Evolutionary conservation across 805 yeast genomes (phyloP).

Genomic region (Cyberlindnera lachancei): DNA sequence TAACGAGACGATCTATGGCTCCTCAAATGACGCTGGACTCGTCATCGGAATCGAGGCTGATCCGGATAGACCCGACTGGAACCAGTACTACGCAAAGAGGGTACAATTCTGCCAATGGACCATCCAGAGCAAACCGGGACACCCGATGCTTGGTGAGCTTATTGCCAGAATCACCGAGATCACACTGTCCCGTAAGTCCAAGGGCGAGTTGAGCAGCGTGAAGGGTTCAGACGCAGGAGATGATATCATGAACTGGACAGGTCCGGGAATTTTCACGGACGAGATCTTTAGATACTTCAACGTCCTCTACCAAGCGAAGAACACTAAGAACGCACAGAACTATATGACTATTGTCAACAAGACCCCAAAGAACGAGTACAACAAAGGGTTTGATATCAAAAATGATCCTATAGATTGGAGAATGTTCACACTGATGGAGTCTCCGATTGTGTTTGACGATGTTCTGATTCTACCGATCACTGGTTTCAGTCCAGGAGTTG

Average conservation of each 20-base stretch:
- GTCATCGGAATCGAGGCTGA: slow-evolving; percentile 94
- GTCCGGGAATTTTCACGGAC: slow-evolving; percentile 95
- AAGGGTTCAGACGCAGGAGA: slow-evolving; percentile 61
- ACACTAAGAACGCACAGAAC: slow-evolving; percentile 1
- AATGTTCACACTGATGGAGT: slow-evolving; percentile 49
- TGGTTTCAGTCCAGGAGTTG: slow-evolving; percentile 59
- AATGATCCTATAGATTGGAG: slow-evolving; percentile 46
- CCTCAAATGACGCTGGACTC: slow-evolving; percentile 49
- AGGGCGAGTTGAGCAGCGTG: slow-evolving; percentile 39
- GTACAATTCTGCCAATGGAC: slow-evolving; percentile 98
- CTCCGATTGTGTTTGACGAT: slow-evolving; percentile 56
- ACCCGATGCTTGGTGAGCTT: slow-evolving; percentile 78
- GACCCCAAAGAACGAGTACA: slow-evolving; percentile 20
- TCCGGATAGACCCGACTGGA: slow-evolving; percentile 94
- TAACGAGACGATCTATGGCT: slow-evolving; percentile 20
- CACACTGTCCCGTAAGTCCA: slow-evolving; percentile 49
- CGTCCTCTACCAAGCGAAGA: slow-evolving; percentile 25
- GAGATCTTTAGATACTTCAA: slow-evolving; percentile 71
- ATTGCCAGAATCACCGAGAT: slow-evolving; percentile 71
- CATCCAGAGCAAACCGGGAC: slow-evolving; percentile 82
- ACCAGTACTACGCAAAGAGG: slow-evolving; percentile 85
- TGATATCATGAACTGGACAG: slow-evolving; percentile 91
- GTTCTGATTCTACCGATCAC: slow-evolving; percentile 68
- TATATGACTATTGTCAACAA: slow-evolving; percentile 8
- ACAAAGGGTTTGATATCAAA: slow-evolving; percentile 19